Base-by-base conservation (phyloP, 495 filamentous ascomycete species). In the Podospora conica region DNA sequence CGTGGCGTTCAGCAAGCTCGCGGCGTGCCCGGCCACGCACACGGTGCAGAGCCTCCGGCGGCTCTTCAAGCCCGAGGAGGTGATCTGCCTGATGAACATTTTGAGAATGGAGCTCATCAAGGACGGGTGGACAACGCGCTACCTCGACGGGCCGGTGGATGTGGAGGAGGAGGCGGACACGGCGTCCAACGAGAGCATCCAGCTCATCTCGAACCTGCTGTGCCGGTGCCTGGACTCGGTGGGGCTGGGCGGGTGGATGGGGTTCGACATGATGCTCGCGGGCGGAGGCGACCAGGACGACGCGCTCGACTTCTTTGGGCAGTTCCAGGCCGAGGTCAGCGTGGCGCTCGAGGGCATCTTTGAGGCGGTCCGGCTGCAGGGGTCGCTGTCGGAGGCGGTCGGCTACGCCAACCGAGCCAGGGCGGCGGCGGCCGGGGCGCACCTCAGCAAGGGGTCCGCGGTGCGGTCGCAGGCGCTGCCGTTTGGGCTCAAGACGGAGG, bases 181-280 rank as follows among this genome's bases (percentile, higher is more conserved):
- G 60, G 75, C 85, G 68, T 81, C 80, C 22, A 80, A 85, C 48
- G 84, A 78, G 11, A 85, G 84, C 72, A 83, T 85, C 59, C 76
- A 78, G 60, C 79, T 84, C 53, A 86, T 91, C 64, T 82, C 84
- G 29, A 84, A 87, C 61, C 77, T 96, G 9, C 82, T 96, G 33
- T 89, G 85, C 71, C 87, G 88, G 68, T 87, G 90, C 53, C 81
- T 96, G 10, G 93, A 97, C 77, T 87, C 91, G 10, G 84, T 96
- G n/a, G 92, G 92, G 10, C 82, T 90, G 20, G 88, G 84, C 12
- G 91, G 91, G 28, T 97, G 91, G 90, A 85, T 96, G 60, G 79
- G 86, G 8, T 86, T 86, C 40, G 81, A 83, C 28, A 75, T 81
- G 5, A 75, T 82, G 54, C 68, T 82, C n/a, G 76, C 79, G 7